Evolutionary conservation across 345 rosid genomes (phyloP), one percentile per base, ranked within the genome.

Genomic region (Salix exigua): DNA sequence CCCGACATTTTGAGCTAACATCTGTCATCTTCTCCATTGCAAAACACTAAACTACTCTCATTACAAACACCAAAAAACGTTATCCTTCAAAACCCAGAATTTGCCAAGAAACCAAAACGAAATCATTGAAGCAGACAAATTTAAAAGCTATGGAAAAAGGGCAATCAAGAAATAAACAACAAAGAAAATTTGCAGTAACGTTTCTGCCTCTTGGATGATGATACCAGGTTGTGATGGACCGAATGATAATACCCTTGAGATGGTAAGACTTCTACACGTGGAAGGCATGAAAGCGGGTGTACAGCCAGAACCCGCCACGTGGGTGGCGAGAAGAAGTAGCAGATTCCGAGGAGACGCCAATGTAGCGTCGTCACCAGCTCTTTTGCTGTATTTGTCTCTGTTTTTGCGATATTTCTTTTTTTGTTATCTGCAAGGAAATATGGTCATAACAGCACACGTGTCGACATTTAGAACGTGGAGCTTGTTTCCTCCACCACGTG

Each of bases 331-430:
- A 51, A 51, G 72, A 66, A 75, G 76, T 14, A 19, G 61, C 79
- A 77, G 85, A 78, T 80, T 66, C 84, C 76, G 25, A 86, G 84
- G 81, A 66, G 72, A 66, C 73, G 71, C 75, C 83, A 74, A 81
- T 77, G 69, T 33, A 62, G 77, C 63, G 80, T 72, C 63, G 80
- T 72, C 73, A 73, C 77, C 81, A 75, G 63, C 81, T 74, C 77
- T 65, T 40, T 66, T 71, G 77, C 40, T 50, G 4, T 60, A 38
- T 60, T 58, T 42, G 68, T 76, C 75, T 16, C 16, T n/a, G n/a
- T 11, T 67, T 62, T 75, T 37, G 73, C 19, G 33, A 3, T 48
- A 23, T 65, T 46, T 19, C 14, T 30, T 2, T 28, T 70, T 28
- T 51, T 48, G 0, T 17, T 33, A 33, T 9, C 1, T 21, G 17